Evolutionary conservation across 192 early-diverging fungal genomes (phyloP), one percentile per base, ranked within the genome.

Genomic region (Entophlyctis luteolus): DNA sequence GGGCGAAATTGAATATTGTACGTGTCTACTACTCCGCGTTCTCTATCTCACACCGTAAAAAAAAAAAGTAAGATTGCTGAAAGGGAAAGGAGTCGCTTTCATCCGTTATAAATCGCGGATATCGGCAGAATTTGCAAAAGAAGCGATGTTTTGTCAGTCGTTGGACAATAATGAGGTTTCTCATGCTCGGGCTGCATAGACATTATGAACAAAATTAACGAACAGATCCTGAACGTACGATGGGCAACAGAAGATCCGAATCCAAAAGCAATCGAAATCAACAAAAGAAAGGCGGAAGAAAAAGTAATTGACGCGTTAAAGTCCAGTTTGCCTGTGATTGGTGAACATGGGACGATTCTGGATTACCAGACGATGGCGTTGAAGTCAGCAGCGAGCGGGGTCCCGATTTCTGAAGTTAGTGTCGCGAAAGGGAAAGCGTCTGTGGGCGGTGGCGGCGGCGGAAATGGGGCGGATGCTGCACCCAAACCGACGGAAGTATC

Each of bases 191-290:
- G 39, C 8, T 12, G n/a, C 8, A 42, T 42, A 42, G n/a, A 8
- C 8, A 42, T 42, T 12, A 42, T 42, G 10, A 42, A 42, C 39
- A 12, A 42, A 42, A 42, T 32, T 37, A 42, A 42, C 39, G 39
- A n/a, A 16, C 63, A 78, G 68, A 67, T 86, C 57, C 67, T 87
- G 18, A 83, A 86, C 65, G 81, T 86, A 31, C 82, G 92, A 47
- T 94, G 92, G 92, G 92, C 92, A 0, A 88, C 83, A 2, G 90
- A 92, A 59, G 88, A 92, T 70, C 89, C 90, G 3, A 89, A 91
- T 75, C 88, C 88, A 34, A 58, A 70, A 55, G 75, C 62, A 25
- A 48, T 83, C 58, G 72, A 70, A 20, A 68, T 77, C 29, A 81
- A 82, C 56, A 86, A 86, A 55, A 71, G 81, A 5, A 84, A 83